phyloP scores from a whole-genome alignment of 345 rosid species.

The Eutrema heterophyllum region DNA sequence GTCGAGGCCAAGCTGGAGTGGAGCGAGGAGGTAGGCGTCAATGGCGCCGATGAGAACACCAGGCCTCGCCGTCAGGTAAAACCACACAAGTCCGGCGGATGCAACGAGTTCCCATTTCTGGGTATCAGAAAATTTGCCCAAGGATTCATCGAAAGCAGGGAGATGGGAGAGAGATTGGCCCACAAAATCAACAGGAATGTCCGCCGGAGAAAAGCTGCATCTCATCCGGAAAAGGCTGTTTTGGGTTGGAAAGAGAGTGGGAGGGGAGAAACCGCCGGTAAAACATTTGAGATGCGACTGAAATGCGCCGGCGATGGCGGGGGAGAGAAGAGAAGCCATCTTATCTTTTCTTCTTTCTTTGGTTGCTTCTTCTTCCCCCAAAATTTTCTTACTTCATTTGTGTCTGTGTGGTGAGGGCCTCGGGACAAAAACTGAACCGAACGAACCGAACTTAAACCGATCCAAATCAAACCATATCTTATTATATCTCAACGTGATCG shows the following conservation, averaged over 20 bases:
- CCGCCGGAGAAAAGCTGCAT: slow-evolving; percentile 37
- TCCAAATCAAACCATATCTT: too few species aligned
- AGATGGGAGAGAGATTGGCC: slow-evolving; percentile 35
- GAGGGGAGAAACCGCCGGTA: slow-evolving; percentile 34
- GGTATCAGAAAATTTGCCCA: slow-evolving; percentile 46
- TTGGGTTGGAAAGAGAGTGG: slow-evolving; percentile 27
- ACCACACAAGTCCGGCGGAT: slow-evolving; percentile 59
- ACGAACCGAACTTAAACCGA: too few species aligned
- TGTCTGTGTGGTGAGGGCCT: neutral
- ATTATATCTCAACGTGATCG: too few species aligned
- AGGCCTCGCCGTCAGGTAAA: slow-evolving; percentile 88
- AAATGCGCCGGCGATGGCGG: slow-evolving; percentile 33
- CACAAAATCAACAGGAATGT: slow-evolving; percentile 22
- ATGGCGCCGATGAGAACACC: slow-evolving; percentile 88
- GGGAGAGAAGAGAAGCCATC: slow-evolving; percentile 62
- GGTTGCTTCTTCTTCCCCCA: neutral
- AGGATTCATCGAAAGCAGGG: slow-evolving; percentile 48
- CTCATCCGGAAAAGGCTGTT: slow-evolving; percentile 29
- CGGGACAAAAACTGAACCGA: too few species aligned
- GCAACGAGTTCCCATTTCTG: slow-evolving; percentile 61
- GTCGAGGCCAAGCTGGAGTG: slow-evolving; percentile 65
- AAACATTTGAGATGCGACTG: slow-evolving; percentile 26
- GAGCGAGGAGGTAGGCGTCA: slow-evolving; percentile 84
- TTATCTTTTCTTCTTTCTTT: slow-evolving; percentile 9
- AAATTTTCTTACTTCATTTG: neutral